Conservation (phyloP, 1,284 basidiomycete genomes). For the Vanrija pseudolonga region DNA sequence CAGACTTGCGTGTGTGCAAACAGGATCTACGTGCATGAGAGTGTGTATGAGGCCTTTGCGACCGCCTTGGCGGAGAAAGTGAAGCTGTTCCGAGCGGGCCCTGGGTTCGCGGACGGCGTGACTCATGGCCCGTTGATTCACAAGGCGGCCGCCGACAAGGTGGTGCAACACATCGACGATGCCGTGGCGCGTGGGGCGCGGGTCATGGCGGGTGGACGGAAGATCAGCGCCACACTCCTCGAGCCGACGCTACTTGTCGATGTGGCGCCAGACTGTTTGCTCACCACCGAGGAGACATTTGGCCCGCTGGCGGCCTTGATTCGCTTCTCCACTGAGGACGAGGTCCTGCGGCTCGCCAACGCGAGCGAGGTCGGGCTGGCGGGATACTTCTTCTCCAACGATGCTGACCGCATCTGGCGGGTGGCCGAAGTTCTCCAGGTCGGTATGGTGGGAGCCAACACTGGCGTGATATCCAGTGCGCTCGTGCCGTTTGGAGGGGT, state of each 20-base stretch:
- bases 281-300: constrained; percentile 76
- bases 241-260: constrained; percentile 57
- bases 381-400: constrained; percentile 84
- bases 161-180: constrained; percentile 81
- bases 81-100: constrained; percentile 82
- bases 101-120: constrained; percentile 74
- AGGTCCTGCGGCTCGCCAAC: constrained; percentile 83
- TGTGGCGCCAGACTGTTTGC: constrained; percentile 61
- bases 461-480: constrained; percentile 61
- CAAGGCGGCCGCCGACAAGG: constrained; percentile 78
- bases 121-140: constrained; percentile 96
- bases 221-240: constrained; percentile 48
- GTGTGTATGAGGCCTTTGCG: constrained; percentile 48
- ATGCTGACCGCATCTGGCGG: constrained; percentile 84
- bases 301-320: constrained; percentile 61
- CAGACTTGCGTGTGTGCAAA: constrained; percentile 63
- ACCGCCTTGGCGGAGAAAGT: constrained; percentile 54
- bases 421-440: constrained; percentile 94
- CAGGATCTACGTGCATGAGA: constrained; percentile 46
- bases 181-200: constrained; percentile 79
- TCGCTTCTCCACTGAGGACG: constrained; percentile 87
- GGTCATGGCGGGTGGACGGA: constrained; percentile 79
- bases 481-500: constrained; percentile 84
- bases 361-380: constrained; percentile 78
- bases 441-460: constrained; percentile 72